Conservation (phyloP, 1,139 yeast genomes). For the Meyerozyma elateridarum region DNA sequence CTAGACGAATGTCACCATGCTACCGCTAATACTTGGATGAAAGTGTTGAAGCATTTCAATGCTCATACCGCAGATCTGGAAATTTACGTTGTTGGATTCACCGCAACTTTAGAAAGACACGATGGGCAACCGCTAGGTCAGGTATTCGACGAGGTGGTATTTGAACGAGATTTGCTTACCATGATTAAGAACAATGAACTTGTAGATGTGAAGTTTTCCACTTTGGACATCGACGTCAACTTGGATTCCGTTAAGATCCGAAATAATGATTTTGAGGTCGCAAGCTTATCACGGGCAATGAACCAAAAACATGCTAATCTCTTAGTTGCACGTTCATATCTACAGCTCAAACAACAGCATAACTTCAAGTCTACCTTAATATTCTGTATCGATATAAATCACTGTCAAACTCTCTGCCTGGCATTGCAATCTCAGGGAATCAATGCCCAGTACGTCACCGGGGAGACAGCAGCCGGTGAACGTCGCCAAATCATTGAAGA, state of each 20-base stretch:
- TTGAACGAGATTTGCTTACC: slow-evolving; percentile 58
- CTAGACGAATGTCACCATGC: slow-evolving; percentile 96
- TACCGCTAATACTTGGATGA: slow-evolving; percentile 63
- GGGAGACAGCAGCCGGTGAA: slow-evolving; percentile 51
- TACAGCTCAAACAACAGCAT: slow-evolving; percentile 32
- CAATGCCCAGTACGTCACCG: slow-evolving; percentile 70
- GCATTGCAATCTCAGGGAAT: slow-evolving; percentile 57
- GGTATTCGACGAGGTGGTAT: slow-evolving; percentile 72
- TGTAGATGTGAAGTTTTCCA: slow-evolving; percentile 63
- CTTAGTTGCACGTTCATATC: slow-evolving; percentile 56
- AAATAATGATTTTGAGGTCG: slow-evolving; percentile 52
- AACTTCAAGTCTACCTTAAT: slow-evolving; percentile 60
- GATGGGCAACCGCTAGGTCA: slow-evolving; percentile 59
- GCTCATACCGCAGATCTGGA: slow-evolving; percentile 40
- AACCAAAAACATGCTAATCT: slow-evolving; percentile 52
- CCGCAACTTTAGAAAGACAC: slow-evolving; percentile 72
- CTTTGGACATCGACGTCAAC: slow-evolving; percentile 43
- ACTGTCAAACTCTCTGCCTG: slow-evolving; percentile 53
- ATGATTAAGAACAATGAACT: slow-evolving; percentile 70
- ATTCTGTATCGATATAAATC: slow-evolving; percentile 73
- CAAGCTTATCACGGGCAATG: slow-evolving; percentile 49
- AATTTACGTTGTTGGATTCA: slow-evolving; percentile 71
- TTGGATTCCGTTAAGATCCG: slow-evolving; percentile 26
- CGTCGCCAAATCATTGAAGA: slow-evolving; percentile 51
- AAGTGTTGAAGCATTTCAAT: slow-evolving; percentile 54